A percentile compares a stretch with the other conserved stretches of the same genome.
Conservation (phyloP, 2,329 filamentous ascomycete species). For the Penicillium sp. region DNA sequence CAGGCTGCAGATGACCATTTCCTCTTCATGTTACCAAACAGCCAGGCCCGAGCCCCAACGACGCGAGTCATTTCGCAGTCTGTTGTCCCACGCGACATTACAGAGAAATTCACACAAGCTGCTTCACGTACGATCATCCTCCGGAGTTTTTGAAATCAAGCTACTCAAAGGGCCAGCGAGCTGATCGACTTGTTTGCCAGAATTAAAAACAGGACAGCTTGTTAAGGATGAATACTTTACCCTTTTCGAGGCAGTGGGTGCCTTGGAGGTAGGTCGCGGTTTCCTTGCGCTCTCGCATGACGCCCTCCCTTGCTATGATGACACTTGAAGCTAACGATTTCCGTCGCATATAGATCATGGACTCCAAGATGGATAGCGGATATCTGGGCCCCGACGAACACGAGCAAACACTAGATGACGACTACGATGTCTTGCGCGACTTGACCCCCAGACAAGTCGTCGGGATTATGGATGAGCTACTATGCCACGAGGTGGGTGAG, state of each 20-base stretch:
- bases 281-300: background rate
- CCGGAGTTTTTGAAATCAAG: background rate
- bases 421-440: slow-evolving; percentile 73
- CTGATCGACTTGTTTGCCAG: slow-evolving; percentile 51
- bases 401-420: slow-evolving; percentile 70
- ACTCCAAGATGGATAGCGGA: slow-evolving; percentile 98
- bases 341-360: slow-evolving; percentile 77
- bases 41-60: slow-evolving; percentile 35
- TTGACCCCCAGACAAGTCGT: slow-evolving; percentile 80
- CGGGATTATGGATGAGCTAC: slow-evolving; percentile 90
- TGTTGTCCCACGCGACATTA: slow-evolving; percentile 57
- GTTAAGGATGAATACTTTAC: slow-evolving; percentile 95
- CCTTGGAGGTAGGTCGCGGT: slow-evolving; percentile 58
- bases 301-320: background rate
- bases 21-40: slow-evolving; percentile 41
- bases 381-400: slow-evolving; percentile 74
- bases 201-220: slow-evolving; percentile 77
- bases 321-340: background rate
- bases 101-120: slow-evolving; percentile 58
- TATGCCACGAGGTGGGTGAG: slow-evolving; percentile 77
- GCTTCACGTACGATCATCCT: slow-evolving; percentile 50
- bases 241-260: slow-evolving; percentile 89
- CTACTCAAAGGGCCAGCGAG: background rate
- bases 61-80: slow-evolving; percentile 42
- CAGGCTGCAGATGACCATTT: slow-evolving; percentile 30